Evolutionary conservation across 257 asterid genomes (phyloP).

Genomic region (Petrea volubilis): DNA sequence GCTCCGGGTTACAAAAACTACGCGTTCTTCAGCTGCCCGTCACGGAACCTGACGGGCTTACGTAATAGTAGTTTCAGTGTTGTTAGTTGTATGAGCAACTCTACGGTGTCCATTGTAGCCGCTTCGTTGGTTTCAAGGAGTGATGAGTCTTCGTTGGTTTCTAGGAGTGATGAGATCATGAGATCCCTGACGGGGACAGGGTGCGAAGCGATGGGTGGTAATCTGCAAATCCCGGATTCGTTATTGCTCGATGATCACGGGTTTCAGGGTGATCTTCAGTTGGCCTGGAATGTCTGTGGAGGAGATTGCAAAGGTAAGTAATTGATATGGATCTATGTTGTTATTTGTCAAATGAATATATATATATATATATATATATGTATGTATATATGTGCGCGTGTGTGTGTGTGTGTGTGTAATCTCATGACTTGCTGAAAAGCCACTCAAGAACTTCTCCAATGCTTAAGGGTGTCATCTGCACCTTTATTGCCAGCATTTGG

Average conservation of each 20-base stretch:
- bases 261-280: conserved; percentile 15
- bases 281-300: conserved; percentile 28
- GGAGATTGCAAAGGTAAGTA: conserved; percentile 19
- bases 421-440: neutral
- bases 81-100: conserved; percentile 28
- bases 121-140: neutral
- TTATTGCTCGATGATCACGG: conserved; percentile 11
- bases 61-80: neutral
- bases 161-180: neutral
- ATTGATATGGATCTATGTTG: neutral
- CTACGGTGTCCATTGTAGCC: conserved; percentile 14
- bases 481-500: conserved; percentile 18
- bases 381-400: too few species aligned
- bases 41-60: neutral
- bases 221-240: conserved; percentile 3
- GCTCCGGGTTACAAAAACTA: conserved; percentile 22
- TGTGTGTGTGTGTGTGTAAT: too few species aligned
- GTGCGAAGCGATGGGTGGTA: conserved; percentile 8
- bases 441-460: neutral
- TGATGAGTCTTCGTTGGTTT: conserved; percentile 1
- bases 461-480: conserved; percentile 6
- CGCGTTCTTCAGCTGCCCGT: conserved; percentile 27
- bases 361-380: too few species aligned
- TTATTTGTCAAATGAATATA: too few species aligned
- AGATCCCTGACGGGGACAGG: neutral